phyloP scores from a whole-genome alignment of 345 rosid species.

The Eucalyptus tenuipes region DNA sequence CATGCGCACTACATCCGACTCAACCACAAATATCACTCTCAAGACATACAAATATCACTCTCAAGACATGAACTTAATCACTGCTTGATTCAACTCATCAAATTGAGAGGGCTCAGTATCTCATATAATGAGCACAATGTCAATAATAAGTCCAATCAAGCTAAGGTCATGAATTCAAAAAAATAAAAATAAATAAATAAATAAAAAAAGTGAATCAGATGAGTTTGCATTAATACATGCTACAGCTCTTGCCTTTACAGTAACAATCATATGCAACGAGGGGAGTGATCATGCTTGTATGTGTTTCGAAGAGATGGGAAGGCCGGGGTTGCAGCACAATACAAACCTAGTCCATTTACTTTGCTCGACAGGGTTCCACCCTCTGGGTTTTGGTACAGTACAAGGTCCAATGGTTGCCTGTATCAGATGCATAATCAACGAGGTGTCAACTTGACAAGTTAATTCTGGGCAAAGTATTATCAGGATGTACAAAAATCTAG shows the following conservation, averaged over 20 bases:
- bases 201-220: neutral
- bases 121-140: neutral
- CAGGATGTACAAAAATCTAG: neutral
- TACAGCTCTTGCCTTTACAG: neutral
- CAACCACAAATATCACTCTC: neutral
- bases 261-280: neutral
- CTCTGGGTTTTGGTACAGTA: conserved; percentile 74
- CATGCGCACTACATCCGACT: neutral
- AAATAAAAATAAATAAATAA: neutral
- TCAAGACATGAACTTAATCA: neutral
- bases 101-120: neutral
- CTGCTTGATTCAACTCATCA: neutral
- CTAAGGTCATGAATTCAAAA: neutral
- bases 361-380: conserved; percentile 93
- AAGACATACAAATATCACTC: neutral
- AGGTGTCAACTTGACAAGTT: neutral
- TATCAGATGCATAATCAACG: conserved; percentile 3
- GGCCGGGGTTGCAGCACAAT: neutral
- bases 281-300: neutral
- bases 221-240: neutral
- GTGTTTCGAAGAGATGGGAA: neutral
- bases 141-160: neutral
- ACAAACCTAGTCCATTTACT: conserved; percentile 95
- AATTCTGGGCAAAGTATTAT: neutral
- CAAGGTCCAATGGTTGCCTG: conserved; percentile 97